phyloP scores from a whole-genome alignment of 1,284 basidiomycete species.

The Ganoderma sp. region DNA sequence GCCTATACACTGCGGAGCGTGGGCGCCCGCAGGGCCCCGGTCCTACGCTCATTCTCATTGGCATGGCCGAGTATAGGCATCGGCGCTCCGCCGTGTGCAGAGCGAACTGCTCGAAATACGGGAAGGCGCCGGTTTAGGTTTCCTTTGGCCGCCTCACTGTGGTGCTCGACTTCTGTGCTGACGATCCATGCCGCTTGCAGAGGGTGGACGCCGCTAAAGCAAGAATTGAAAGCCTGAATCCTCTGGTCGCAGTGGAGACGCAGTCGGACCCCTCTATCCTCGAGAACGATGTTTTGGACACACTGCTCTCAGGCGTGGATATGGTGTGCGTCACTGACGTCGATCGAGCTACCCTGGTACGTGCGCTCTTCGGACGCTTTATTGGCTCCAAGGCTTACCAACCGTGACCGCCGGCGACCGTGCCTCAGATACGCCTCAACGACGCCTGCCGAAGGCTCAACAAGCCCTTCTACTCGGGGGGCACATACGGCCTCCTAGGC shows the following conservation, averaged over 20 bases:
- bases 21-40: conserved; percentile 13
- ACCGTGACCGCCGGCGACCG: conserved; percentile 16
- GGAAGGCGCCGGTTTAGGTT: neutral
- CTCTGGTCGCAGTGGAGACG: conserved; percentile 84
- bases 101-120: neutral
- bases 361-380: conserved; percentile 39
- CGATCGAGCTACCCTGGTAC: conserved; percentile 70
- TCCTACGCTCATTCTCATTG: conserved; percentile 14
- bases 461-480: conserved; percentile 88
- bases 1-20: conserved; percentile 25
- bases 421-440: conserved; percentile 75
- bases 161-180: conserved; percentile 24
- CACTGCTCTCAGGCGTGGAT: conserved; percentile 69
- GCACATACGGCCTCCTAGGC: conserved; percentile 89
- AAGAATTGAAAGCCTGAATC: conserved; percentile 89
- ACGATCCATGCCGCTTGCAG: conserved; percentile 50
- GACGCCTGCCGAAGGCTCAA: conserved; percentile 70
- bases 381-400: conserved; percentile 23
- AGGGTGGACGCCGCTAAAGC: conserved; percentile 83
- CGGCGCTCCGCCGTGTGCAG: conserved; percentile 11
- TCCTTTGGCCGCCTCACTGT: neutral
- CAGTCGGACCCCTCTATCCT: conserved; percentile 57
- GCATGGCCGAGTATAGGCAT: neutral
- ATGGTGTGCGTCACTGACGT: conserved; percentile 86
- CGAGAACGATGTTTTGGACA: conserved; percentile 61